Base-by-base conservation (phyloP, 2,329 filamentous ascomycete genomes). In the Clonostachys solani region DNA sequence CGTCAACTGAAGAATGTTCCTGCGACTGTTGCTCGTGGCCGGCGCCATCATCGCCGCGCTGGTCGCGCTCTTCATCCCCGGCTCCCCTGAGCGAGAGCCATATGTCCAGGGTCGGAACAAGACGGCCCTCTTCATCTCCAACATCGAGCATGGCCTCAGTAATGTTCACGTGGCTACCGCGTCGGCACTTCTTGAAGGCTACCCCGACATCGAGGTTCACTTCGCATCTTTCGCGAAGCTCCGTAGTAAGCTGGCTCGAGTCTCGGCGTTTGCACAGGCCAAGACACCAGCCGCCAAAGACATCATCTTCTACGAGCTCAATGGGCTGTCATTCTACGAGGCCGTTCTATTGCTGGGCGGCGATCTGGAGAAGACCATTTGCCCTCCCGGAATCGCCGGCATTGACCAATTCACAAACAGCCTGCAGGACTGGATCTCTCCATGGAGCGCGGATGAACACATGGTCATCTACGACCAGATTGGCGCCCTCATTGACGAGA, bases 131-230 rank as follows among this genome's bases (percentile, higher is more conserved):
- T 62, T 69, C 47, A 42, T 68, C 36, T 56, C 57, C 17, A 61
- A 62, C 48, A 51, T 52, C 9, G 60, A 65, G 9, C 56, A 58
- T 44, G 66, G 67, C 29, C 55, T 65, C 9, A 61, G 60, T 10
- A 71, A 71, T 42, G 65, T 67, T 16, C 63, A 63, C 45, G 49
- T 69, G 12, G 63, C 66, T 5, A 66, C 66, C 6, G 52, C 54
- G n/a, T 57, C 57, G 2, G 60, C 64, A 0, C 49, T 71, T 6
- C 42, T 68, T 4, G 63, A 67, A 16, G 53, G 58, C 2, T 52
- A 65, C 23, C 57, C 64, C 0, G 49, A 60, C 13, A 51, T 67
- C 16, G 51, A 66, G 4, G 50, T 68, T 1, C 66, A 70, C 46
- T 62, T 65, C 45, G 66, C 57, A 4, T 68, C 66, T 2, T 68